Percentiles rank a stretch among this genome's conserved stretches.
phyloP scores from a whole-genome alignment of 2,329 filamentous ascomycete genomes.

The Cladosporium sp. region DNA sequence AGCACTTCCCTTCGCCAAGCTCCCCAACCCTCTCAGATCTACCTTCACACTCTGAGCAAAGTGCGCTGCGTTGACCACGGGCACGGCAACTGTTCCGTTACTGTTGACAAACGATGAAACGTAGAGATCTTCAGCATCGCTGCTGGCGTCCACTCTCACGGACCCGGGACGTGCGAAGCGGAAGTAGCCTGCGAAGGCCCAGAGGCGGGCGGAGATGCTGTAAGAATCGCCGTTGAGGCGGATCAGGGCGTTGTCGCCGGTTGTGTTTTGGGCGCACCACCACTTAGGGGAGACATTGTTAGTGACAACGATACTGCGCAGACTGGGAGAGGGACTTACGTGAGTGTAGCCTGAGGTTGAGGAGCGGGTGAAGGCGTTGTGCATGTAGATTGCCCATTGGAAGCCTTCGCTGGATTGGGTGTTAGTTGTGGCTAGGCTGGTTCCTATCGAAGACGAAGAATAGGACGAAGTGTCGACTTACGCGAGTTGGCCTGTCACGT shows the following conservation, averaged over 20 bases:
- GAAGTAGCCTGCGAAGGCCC: slow-evolving; percentile 29
- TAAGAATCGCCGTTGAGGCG: slow-evolving; percentile 21
- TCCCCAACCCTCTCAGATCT: slow-evolving; percentile 11
- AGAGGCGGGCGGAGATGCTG: slow-evolving; percentile 25
- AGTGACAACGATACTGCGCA: not conserved
- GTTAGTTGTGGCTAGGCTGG: not conserved
- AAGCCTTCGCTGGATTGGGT: slow-evolving; percentile 23
- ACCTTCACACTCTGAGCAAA: slow-evolving; percentile 24
- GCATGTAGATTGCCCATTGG: slow-evolving; percentile 31
- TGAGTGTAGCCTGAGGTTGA: slow-evolving; percentile 17
- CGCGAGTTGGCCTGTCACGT: slow-evolving; percentile 20
- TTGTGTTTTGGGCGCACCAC: slow-evolving; percentile 22
- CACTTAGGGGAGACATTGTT: slow-evolving; percentile 18
- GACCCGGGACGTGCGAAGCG: slow-evolving; percentile 28
- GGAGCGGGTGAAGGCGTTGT: slow-evolving; percentile 26
- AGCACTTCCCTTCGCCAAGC: slow-evolving; percentile 13
- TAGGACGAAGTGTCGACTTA: not conserved
- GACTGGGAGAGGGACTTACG: not conserved
- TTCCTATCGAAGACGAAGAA: not conserved
- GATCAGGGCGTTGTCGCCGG: slow-evolving; percentile 22
- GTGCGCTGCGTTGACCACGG: slow-evolving; percentile 29
- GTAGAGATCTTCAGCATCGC: slow-evolving; percentile 25
- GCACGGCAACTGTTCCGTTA: slow-evolving; percentile 28
- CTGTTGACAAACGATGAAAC: slow-evolving; percentile 25
- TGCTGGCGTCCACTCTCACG: slow-evolving; percentile 20